Evolutionary conservation across 2,329 filamentous ascomycete species (phyloP), one percentile per base, ranked within the genome.

Genomic region (Epichloe gansuensis): DNA sequence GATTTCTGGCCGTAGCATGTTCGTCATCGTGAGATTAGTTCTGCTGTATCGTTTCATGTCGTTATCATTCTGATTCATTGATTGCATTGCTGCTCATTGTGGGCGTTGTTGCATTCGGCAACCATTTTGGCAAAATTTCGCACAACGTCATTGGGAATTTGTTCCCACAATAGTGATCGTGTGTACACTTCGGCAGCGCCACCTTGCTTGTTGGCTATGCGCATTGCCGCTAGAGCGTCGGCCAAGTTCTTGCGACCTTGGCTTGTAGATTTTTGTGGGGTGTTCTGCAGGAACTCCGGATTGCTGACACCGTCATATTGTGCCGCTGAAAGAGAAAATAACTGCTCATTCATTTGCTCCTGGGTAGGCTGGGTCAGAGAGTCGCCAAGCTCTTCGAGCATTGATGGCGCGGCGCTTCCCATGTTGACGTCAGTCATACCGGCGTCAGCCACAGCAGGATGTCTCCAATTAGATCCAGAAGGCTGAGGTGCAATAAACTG

Each of bases 111-210:
- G 69, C 78, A 84, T 63, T 93, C 86, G 57, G 85, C 81, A 60
- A 95, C 86, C 79, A 95, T 89, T 69, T 88, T 87, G 62, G 87
- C 87, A 73, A 97, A 97, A 66, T 91, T 89, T 60, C 84, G 82
- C 51, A 98, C 89, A 47, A 97, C 89, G 58, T 97, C 89, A 60
- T 82, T 79, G 13, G 93, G 90, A 60, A 97, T 90, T 68, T 90
- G 87, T 63, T 96, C 89, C 88, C 89, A 95, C 53, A 97, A 81
- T 55, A 97, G 77, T 56, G 89, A 95, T 53, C 91, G 81, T 36
- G 90, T 94, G 71, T 95, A 95, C 42, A 96, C 87, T 62, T 96
- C 89, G 53, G 90, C 87, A 47, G 84, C 85, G 49, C 65, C 65
- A 49, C 80, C 79, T 59, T 85, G 80, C 69, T 88, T 88, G 61